phyloP scores from a whole-genome alignment of 2,329 filamentous ascomycete genomes.

The Aspergillus tanneri region DNA sequence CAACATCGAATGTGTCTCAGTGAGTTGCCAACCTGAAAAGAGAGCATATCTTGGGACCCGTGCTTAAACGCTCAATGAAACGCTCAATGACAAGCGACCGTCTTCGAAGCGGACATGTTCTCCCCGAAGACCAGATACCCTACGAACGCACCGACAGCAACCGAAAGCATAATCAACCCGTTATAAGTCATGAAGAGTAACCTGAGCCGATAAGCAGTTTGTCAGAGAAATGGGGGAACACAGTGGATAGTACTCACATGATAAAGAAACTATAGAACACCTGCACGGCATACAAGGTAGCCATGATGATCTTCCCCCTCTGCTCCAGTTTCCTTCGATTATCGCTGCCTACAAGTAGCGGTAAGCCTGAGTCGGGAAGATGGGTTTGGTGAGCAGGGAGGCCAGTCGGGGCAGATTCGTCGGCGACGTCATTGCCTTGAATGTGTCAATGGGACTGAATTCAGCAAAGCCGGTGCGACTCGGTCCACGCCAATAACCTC shows the following conservation, averaged over 20 bases:
- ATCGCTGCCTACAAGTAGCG: conserved; percentile 70
- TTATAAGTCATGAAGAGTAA: conserved; percentile 99
- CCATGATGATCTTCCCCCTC: conserved; percentile 75
- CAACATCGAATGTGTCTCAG: too few relatives aligned
- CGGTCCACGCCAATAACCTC: too few relatives aligned
- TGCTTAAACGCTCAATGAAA: neutral
- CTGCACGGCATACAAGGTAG: conserved; percentile 81
- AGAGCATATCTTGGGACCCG: too few relatives aligned
- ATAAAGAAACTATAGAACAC: conserved; percentile 99
- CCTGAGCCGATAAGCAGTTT: conserved; percentile 54
- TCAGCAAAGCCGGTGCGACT: too few relatives aligned
- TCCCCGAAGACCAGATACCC: conserved; percentile 82
- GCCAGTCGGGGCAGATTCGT: conserved; percentile 29
- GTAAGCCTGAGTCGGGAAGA: conserved; percentile 61
- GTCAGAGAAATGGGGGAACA: neutral
- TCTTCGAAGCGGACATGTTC: conserved; percentile 69
- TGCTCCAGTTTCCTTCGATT: conserved; percentile 61
- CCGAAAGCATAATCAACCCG: conserved; percentile 92
- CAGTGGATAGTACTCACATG: conserved; percentile 67
- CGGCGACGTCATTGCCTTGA: conserved; percentile 39
- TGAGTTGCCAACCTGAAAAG: too few relatives aligned
- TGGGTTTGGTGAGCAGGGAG: conserved; percentile 20
- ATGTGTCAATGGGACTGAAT: conserved; percentile 20
- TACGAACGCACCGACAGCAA: conserved; percentile 82
- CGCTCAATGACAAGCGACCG: conserved; percentile 81